Evolutionary conservation across 768 basidiomycete species (phyloP), one percentile per base, ranked within the genome.

Genomic region (Podaxis sp.): DNA sequence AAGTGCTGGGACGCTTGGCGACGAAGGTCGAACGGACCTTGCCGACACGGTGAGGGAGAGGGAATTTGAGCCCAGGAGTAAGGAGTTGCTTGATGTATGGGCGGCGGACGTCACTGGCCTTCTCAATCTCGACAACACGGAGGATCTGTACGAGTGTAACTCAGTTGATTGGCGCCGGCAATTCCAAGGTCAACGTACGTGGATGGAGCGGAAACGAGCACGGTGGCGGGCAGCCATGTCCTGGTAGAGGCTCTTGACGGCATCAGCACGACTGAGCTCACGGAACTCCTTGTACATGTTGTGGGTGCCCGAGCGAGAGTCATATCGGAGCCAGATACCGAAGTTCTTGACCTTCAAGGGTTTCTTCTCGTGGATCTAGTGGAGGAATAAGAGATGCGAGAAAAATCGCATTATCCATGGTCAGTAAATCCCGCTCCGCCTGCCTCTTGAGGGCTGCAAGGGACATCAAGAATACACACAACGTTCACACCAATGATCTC

Each of bases 271-370:
- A 69, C 84, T 84, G 70, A 99, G 89, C 71, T 99, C 96, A 73
- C 95, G 93, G 91, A 93, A 98, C 79, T 93, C 92, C 87, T 96
- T 96, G 92, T 97, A 97, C 95, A 98, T 96, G 88, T 99, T 99
- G 89, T 99, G 97, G 52, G 97, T 99, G 67, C 97, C 97, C 57
- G 96, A 97, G 71, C 96, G 95, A 59, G 96, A 99, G 81, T 99
- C 97, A 80, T 99, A 99, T 71, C 96, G 92, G 76, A 99, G 80
- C 97, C 97, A 99, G 81, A 99, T 93, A 69, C 97, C 97, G 75
- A 99, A 98, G 90, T 97, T 99, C 87, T 99, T 99, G 78, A 98
- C 92, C 82, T 96, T 96, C 78, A 97, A 75, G 24, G 97, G 97
- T 79, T 91, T 94, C 87, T 93, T 96, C 84, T 99, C 96, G 74